Evolutionary conservation across 192 early-diverging fungal species (phyloP), one percentile per base, ranked within the genome.

Genomic region (Coemansia asiatica): DNA sequence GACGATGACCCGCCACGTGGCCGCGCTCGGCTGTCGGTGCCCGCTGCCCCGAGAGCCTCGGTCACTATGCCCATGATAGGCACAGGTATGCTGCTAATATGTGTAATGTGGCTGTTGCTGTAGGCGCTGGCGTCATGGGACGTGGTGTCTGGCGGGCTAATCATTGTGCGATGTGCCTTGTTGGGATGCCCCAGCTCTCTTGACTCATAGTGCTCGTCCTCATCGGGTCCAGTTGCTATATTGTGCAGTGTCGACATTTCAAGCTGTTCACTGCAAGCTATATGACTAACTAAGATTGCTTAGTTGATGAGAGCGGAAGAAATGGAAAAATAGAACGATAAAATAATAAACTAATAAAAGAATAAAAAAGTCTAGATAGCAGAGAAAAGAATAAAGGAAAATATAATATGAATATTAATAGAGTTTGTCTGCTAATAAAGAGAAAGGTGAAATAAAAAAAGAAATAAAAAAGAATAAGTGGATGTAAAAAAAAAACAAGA

Each of bases 131-230:
- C 23, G 58, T 25, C 27, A 56, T 40, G 51, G 27, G 66, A 44
- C 79, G 67, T 33, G 38, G 61, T 33, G 80, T 44, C 62, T 53
- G 62, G 19, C 51, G 62, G 51, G 33, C 25, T 56, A 25, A 60
- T 25, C 27, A 56, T 40, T 61, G 27, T 69, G 51, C 79, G 67
- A 33, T 49, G 61, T 21, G 80, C 23, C 59, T 82, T 82, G 68
- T 64, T 82, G 8, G 80, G 80, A 35, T 73, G 75, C n/a, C 71
- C 68, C 18, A 72, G 64, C 53, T 82, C 74, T 50, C 68, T 60
- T 38, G 61, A 35, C 38, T 74, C 68, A 62, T 82, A 82, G 65
- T 82, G 80, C 28, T 82, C 74, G 66, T 82, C 80, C 49, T 77
- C 80, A 48, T 77, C 75, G 31, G 79, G 59, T n/a, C 63, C 67